Percentiles rank a stretch among this genome's conserved stretches.
phyloP scores from a whole-genome alignment of 805 yeast species.

The Myxozyma melibiosi region DNA sequence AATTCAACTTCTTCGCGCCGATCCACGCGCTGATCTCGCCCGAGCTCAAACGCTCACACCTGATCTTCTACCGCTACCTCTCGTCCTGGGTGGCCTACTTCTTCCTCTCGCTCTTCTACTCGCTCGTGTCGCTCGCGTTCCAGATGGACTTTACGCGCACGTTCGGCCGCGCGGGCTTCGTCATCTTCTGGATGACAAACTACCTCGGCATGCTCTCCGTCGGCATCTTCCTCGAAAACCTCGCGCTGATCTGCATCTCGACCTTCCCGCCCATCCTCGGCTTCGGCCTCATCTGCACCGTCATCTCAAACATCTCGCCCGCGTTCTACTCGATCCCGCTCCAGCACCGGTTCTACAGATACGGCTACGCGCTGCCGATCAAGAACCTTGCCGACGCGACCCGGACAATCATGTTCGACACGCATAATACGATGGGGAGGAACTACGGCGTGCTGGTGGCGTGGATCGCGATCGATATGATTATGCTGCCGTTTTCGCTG shows the following conservation, averaged over 20 bases:
- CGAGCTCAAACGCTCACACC: constrained; percentile 49
- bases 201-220: constrained; percentile 73
- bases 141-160: constrained; percentile 61
- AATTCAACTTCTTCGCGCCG: constrained; percentile 59
- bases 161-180: constrained; percentile 70
- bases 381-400: constrained; percentile 64
- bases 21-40: constrained; percentile 55
- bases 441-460: constrained; percentile 60
- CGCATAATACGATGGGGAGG: constrained; percentile 61
- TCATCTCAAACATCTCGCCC: constrained; percentile 66
- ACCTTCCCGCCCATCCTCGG: constrained; percentile 66
- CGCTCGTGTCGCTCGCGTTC: constrained; percentile 66
- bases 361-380: constrained; percentile 70
- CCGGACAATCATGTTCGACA: constrained; percentile 59
- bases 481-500: constrained; percentile 21
- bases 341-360: constrained; percentile 58
- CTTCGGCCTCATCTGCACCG: constrained; percentile 73
- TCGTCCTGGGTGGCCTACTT: constrained; percentile 57
- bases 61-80: constrained; percentile 55
- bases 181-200: constrained; percentile 71
- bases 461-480: constrained; percentile 57
- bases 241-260: constrained; percentile 55
- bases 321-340: constrained; percentile 67
- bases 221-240: constrained; percentile 73
- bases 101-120: constrained; percentile 58